Conservation (phyloP, 768 basidiomycete species). For the Cantharellus anzutake region DNA sequence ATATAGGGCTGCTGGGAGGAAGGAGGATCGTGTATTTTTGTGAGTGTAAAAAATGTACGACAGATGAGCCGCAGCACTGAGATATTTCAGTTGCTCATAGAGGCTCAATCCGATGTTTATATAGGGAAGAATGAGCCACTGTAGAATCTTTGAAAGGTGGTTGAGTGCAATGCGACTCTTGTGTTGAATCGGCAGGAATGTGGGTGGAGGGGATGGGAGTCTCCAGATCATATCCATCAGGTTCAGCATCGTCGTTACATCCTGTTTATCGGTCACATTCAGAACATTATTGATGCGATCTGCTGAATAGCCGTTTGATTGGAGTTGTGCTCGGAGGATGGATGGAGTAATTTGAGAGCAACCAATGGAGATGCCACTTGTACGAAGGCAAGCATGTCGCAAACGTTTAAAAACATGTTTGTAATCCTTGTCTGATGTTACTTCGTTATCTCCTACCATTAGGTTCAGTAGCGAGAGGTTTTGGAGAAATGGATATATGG, state of each 20-base stretch:
- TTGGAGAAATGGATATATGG: conserved; percentile 13
- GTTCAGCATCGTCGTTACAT: conserved; percentile 16
- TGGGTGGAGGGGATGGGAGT: conserved; percentile 7
- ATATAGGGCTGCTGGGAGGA: conserved; percentile 16
- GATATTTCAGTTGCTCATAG: conserved; percentile 17
- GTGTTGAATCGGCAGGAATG: conserved; percentile 9
- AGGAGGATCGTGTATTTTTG: conserved; percentile 6
- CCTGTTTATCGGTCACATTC: conserved; percentile 18
- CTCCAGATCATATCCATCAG: conserved; percentile 15
- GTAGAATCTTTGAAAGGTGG: conserved; percentile 12
- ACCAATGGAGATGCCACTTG: conserved; percentile 12
- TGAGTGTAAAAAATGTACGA: conserved; percentile 10
- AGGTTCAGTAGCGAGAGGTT: conserved; percentile 15
- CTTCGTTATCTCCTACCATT: conserved; percentile 17
- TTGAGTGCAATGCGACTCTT: conserved; percentile 12
- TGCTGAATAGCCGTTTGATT: conserved; percentile 1
- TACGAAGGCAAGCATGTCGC: conserved; percentile 16
- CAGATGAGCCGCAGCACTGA: conserved; percentile 20
- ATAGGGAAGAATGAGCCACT: conserved; percentile 18
- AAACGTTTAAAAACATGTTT: conserved; percentile 20
- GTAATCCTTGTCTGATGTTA: conserved; percentile 20
- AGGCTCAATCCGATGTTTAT: conserved; percentile 16
- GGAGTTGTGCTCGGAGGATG: conserved; percentile 13
- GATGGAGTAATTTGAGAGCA: conserved; percentile 14
- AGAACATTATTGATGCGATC: conserved; percentile 11